A percentile compares a stretch with the other conserved stretches of the same genome.
Evolutionary conservation across 2,329 filamentous ascomycete species (phyloP).

Genomic region (Epicoccum sorghinum): DNA sequence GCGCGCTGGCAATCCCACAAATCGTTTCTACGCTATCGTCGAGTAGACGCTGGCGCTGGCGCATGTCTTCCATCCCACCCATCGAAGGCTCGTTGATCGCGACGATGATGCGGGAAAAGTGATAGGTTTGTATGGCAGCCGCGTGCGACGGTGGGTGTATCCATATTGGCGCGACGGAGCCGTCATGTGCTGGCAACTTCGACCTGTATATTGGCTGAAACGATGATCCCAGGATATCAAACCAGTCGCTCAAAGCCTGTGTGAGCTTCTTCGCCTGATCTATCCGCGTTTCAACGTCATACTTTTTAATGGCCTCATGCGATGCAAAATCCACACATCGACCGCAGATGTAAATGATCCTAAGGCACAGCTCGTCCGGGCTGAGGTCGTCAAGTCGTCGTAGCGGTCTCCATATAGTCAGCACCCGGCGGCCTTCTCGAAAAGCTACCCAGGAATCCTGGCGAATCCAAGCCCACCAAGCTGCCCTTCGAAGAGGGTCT

Average conservation of each 20-base stretch:
- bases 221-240: slow-evolving; percentile 51
- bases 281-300: slow-evolving; percentile 54
- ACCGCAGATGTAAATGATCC: slow-evolving; percentile 62
- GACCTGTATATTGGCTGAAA: slow-evolving; percentile 51
- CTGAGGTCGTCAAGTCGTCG: slow-evolving; percentile 56
- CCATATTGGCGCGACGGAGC: slow-evolving; percentile 32
- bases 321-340: slow-evolving; percentile 65
- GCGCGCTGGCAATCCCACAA: slow-evolving; percentile 57
- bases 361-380: slow-evolving; percentile 61
- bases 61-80: slow-evolving; percentile 57
- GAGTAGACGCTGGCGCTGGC: slow-evolving; percentile 52
- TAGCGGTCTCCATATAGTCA: slow-evolving; percentile 65
- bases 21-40: slow-evolving; percentile 57
- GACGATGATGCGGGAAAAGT: slow-evolving; percentile 60
- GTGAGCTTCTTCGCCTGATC: slow-evolving; percentile 55
- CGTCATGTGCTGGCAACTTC: slow-evolving; percentile 15
- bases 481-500: slow-evolving; percentile 61
- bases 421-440: slow-evolving; percentile 60
- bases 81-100: slow-evolving; percentile 59
- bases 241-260: slow-evolving; percentile 59
- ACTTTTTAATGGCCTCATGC: slow-evolving; percentile 50
- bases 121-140: slow-evolving; percentile 59
- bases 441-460: slow-evolving; percentile 71
- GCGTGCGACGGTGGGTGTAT: slow-evolving; percentile 43
- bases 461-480: slow-evolving; percentile 71